These are phyloP conservation scores for Smittium culicis DNA, from an alignment of 371 early-diverging fungal species.

Conservation along the genomic window DNA sequence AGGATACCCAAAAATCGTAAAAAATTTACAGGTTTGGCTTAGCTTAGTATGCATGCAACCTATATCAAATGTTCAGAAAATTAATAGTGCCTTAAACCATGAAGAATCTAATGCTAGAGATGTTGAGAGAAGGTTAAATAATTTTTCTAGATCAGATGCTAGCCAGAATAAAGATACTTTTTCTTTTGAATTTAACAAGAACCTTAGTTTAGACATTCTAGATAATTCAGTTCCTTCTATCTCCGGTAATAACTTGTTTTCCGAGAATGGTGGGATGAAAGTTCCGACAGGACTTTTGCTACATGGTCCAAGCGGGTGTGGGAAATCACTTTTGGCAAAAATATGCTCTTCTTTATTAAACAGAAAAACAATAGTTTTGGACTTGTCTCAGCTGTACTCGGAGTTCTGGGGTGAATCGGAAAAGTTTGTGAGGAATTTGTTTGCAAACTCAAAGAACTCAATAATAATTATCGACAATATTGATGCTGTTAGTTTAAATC, in stretches of 20 bases:
- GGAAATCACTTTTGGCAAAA: slow-evolving; percentile 70
- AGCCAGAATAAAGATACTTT: not conserved
- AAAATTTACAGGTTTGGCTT: not conserved
- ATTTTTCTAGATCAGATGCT: no score
- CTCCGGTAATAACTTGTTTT: not conserved
- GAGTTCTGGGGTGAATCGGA: slow-evolving; percentile 80
- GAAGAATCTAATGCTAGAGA: no score
- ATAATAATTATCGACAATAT: slow-evolving; percentile 98
- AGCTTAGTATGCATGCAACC: no score
- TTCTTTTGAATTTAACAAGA: not conserved
- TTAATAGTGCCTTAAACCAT: no score
- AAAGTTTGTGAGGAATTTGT: slow-evolving; percentile 79
- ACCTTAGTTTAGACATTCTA: not conserved
- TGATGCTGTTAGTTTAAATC: slow-evolving; percentile 63
- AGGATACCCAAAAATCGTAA: not conserved
- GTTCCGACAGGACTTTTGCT: slow-evolving; percentile 92
- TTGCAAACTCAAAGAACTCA: slow-evolving; percentile 97
- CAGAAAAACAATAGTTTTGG: slow-evolving; percentile 39
- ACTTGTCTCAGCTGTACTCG: slow-evolving; percentile 95
- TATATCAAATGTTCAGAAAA: no score
- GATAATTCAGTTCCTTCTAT: not conserved
- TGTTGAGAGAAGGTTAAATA: no score
- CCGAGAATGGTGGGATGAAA: slow-evolving; percentile 75
- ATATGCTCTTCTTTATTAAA: slow-evolving; percentile 69
- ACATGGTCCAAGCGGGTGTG: slow-evolving; percentile 98